Evolutionary conservation across 2,329 filamentous ascomycete species (phyloP), one percentile per base, ranked within the genome.

Genomic region (Epichloe festucae): DNA sequence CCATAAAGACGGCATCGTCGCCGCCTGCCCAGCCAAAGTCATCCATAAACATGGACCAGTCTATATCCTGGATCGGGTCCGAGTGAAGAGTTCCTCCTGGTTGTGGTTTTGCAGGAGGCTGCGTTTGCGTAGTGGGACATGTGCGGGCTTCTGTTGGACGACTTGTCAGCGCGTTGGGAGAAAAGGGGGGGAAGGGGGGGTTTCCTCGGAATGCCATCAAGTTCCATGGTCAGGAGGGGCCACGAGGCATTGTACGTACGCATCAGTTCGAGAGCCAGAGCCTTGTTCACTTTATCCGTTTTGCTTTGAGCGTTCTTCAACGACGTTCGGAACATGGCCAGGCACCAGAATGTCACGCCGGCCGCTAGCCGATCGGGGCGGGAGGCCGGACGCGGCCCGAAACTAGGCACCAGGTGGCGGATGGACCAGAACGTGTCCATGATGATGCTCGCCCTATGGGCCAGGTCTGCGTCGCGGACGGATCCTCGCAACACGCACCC

Each of bases 31-130:
- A 74, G 53, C 73, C 72, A 58, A 75, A 74, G 45, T 76, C 73
- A 52, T 74, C 71, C 66, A 75, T 70, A 35, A 76, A 69, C 51
- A 73, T 69, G 53, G 70, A 67, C 73, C 73, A 76, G 59, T 76
- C 73, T 41, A 76, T 66, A 44, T 73, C 68, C 48, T 73, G 69
- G 34, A 74, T 63, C 3, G 63, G 60, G 48, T 73, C 70, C 4
- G 63, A 55, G 11, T 49, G 54, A 49, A 48, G 55, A 36, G 52
- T 58, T 53, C 54, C 52, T 53, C 54, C 52, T n/a, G 51, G 52
- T 36, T 63, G 58, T 12, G 59, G 52, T 43, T 54, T 51, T 51
- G 42, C 43, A 54, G 53, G 14, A 48, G 54, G 34, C 27, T 53
- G 6, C 48, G 42, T 43, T 39, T 50, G 50, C 14, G 38, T 12